These are phyloP conservation scores for Evernia prunastri DNA, from an alignment of 495 filamentous ascomycete species.

Conservation along the genomic window DNA sequence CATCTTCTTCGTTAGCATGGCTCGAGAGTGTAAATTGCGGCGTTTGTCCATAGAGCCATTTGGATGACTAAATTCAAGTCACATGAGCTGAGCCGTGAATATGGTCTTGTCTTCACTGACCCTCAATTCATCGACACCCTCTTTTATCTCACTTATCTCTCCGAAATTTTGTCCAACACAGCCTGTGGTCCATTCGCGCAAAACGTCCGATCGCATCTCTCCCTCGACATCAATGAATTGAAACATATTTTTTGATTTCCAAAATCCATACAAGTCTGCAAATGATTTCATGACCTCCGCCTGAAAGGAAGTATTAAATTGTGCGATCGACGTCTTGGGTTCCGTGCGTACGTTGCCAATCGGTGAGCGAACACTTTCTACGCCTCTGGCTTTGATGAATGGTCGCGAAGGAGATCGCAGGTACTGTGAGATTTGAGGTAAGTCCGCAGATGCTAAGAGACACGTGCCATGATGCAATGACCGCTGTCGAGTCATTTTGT, in stretches of 20 bases:
- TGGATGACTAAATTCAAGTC: conserved; percentile 45
- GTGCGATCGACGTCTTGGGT: conserved; percentile 11
- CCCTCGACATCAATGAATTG: conserved; percentile 23
- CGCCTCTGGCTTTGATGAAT: conserved; percentile 73
- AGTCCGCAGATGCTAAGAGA: conserved; percentile 62
- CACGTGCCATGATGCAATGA: conserved; percentile 91
- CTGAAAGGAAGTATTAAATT: conserved; percentile 32
- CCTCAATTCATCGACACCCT: conserved; percentile 57
- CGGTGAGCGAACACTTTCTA: conserved; percentile 85
- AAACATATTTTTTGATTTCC: not conserved
- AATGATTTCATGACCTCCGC: conserved; percentile 34
- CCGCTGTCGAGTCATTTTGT: conserved; percentile 73
- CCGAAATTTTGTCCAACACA: conserved; percentile 45
- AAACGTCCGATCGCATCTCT: conserved; percentile 26
- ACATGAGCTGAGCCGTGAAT: conserved; percentile 18
- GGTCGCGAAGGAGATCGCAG: conserved; percentile 65
- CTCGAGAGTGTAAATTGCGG: conserved; percentile 74
- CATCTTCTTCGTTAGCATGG: conserved; percentile 28
- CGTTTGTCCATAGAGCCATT: conserved; percentile 80
- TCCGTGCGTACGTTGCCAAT: conserved; percentile 65
- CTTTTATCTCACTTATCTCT: conserved; percentile 44
- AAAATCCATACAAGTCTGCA: conserved; percentile 34
- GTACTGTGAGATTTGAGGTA: conserved; percentile 57
- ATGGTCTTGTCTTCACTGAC: conserved; percentile 30
- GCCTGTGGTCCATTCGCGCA: conserved; percentile 38